A percentile compares a stretch with the other conserved stretches of the same genome.
Conservation (phyloP, 169 alveolate species). For the Plasmodium adleri region DNA sequence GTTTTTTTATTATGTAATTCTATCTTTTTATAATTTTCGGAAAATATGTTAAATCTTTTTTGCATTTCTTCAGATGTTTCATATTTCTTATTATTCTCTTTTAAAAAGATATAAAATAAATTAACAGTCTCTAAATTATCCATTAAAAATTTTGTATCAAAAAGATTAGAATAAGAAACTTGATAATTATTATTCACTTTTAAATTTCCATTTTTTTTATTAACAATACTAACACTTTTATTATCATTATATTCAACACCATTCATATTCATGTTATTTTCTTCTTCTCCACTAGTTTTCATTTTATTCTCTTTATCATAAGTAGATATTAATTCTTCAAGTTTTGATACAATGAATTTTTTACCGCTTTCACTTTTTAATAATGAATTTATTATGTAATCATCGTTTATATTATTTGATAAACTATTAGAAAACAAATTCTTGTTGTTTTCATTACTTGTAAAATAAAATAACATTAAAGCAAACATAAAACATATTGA, state of each 20-base stretch:
- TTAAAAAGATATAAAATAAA: slow-evolving; percentile 51
- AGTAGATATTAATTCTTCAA: slow-evolving; percentile 7
- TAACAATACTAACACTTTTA: background rate
- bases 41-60: slow-evolving; percentile 46
- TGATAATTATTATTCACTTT: background rate
- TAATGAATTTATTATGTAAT: slow-evolving; percentile 12
- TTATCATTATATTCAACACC: background rate
- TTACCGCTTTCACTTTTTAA: slow-evolving; percentile 59
- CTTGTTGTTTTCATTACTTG: background rate
- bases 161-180: background rate
- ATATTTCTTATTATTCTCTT: slow-evolving; percentile 33
- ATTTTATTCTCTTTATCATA: slow-evolving; percentile 11
- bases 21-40: slow-evolving; percentile 37
- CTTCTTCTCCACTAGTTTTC: background rate
- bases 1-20: slow-evolving; percentile 52
- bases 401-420: slow-evolving; percentile 13
- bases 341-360: slow-evolving; percentile 45
- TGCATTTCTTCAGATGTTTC: slow-evolving; percentile 34
- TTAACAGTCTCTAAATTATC: slow-evolving; percentile 54
- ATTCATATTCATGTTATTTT: background rate
- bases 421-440: background rate
- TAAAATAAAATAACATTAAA: slow-evolving; percentile 5
- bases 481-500: slow-evolving; percentile 16
- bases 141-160: slow-evolving; percentile 42
- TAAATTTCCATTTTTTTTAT: slow-evolving; percentile 27